Base-by-base conservation (phyloP, 2,329 filamentous ascomycete genomes). In the Scedosporium dehoogii region DNA sequence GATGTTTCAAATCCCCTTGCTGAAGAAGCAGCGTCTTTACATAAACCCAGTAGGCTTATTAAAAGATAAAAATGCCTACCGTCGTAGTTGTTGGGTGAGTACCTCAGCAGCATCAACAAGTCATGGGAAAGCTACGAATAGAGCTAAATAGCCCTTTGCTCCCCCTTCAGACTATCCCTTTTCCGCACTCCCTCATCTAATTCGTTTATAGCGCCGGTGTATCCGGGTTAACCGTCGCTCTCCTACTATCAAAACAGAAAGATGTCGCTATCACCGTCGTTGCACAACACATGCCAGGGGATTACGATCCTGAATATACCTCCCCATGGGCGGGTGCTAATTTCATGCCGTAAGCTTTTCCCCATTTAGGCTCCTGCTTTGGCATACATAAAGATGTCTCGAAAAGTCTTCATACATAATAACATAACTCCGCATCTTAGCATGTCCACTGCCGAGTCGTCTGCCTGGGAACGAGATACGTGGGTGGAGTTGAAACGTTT, bases 321-420 rank as follows among this genome's bases (percentile, higher is more conserved):
- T 96, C 90, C 5, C 91, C 91, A 0, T 96, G 90, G 89, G 91
- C 91, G 3, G 91, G 91, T 12, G 91, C 91, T 65, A 93, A 94
- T 70, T 87, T 86, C 69, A 73, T 88, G 64, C 91, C 89, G 86
- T 90, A 69, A 65, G 85, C 78, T 25, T 16, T 27, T 27, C 2
- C 6, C 10, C 23, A 14, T 25, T 27, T 27, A 27, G 25, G 25
- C 5, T 3, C 25, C 25, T 27, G 25, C 25, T 27, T 27, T 27
- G 25, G 25, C 25, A 27, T 27, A 5, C 25, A 27, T 27, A 27
- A 27, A 27, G 25, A 27, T 27, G 5, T 5, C 25, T 27, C 25
- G 25, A 5, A 25, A 12, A 21, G 23, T 55, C 27, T 25, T 55
- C 18, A 56, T 1, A 25, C 3, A 7, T 16, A n/a, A 9, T 56